A percentile compares a stretch with the other conserved stretches of the same genome.
Evolutionary conservation across 148 eudicot species (phyloP).

Genomic region (Arbutus unedo): DNA sequence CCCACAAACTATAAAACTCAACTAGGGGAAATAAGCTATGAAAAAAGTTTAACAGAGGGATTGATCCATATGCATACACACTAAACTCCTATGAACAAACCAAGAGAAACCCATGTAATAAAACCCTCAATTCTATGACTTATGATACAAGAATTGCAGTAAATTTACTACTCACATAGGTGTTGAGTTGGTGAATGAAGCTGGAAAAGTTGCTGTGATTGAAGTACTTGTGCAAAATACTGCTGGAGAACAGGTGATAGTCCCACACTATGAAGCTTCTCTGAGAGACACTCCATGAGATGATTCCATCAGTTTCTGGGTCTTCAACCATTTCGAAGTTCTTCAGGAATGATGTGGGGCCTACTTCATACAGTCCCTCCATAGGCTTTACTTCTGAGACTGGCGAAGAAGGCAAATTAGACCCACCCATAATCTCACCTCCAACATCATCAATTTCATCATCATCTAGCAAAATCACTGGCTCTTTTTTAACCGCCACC

Average conservation of each 20-base stretch:
- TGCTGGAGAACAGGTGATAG: conserved; percentile 38
- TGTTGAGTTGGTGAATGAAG: conserved; percentile 78
- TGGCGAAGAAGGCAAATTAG: background rate
- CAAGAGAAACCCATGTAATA: too few species aligned
- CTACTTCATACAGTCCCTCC: conserved; percentile 40
- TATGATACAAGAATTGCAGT: background rate
- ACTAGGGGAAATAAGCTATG: background rate
- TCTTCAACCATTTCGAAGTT: conserved; percentile 72
- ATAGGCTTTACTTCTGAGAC: conserved; percentile 23
- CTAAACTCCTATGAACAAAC: background rate
- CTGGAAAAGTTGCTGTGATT: conserved; percentile 78
- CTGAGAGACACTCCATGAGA: conserved; percentile 48
- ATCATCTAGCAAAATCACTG: conserved; percentile 16
- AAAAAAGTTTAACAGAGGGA: background rate
- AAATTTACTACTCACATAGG: conserved; percentile 41
- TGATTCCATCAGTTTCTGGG: conserved; percentile 43
- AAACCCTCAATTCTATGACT: too few species aligned
- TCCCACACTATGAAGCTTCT: conserved; percentile 68
- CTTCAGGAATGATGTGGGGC: conserved; percentile 63
- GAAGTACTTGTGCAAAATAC: conserved; percentile 58
- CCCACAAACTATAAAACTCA: background rate
- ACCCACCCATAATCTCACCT: conserved; percentile 12
- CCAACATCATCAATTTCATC: background rate
- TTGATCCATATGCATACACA: background rate
- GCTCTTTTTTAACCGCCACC: conserved; percentile 27